Evolutionary conservation across 2,329 filamentous ascomycete genomes (phyloP).

Genomic region (Aspergillus texensis): DNA sequence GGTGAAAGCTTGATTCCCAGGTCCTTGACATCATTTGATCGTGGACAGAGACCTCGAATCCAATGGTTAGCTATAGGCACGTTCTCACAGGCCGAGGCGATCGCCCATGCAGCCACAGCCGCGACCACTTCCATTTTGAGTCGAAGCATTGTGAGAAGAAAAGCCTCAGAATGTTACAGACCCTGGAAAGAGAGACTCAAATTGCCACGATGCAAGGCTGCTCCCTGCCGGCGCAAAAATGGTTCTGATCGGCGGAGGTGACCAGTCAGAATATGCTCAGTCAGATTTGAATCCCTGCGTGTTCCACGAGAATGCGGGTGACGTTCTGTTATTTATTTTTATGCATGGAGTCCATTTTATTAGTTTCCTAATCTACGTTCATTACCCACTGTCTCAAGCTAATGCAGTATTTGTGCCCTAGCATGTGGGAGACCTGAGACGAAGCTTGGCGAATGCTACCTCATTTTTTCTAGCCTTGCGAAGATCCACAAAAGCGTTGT

Average conservation of each 20-base stretch:
- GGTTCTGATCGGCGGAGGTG: not conserved
- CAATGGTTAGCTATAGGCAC: not conserved
- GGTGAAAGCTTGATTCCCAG: conserved; percentile 36
- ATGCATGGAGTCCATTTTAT: not conserved
- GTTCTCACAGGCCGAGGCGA: conserved; percentile 10
- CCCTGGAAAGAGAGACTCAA: not conserved
- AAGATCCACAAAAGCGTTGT: not conserved
- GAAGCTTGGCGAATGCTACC: not conserved
- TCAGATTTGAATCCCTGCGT: not conserved
- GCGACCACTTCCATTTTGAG: conserved; percentile 21
- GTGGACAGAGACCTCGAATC: not conserved
- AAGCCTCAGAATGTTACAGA: not conserved
- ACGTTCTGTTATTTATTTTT: not conserved
- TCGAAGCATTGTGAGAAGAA: conserved; percentile 4
- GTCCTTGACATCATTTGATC: conserved; percentile 20
- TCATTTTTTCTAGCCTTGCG: not conserved
- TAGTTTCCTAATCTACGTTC: not conserved
- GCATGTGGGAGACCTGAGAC: not conserved
- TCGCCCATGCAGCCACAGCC: conserved; percentile 31
- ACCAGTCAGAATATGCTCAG: not conserved
- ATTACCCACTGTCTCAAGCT: not conserved
- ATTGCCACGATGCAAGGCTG: not conserved
- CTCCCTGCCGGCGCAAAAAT: not conserved
- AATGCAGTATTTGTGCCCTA: not conserved
- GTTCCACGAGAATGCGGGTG: not conserved